phyloP scores from a whole-genome alignment of 768 basidiomycete species.

The Artomyces pyxidatus region DNA sequence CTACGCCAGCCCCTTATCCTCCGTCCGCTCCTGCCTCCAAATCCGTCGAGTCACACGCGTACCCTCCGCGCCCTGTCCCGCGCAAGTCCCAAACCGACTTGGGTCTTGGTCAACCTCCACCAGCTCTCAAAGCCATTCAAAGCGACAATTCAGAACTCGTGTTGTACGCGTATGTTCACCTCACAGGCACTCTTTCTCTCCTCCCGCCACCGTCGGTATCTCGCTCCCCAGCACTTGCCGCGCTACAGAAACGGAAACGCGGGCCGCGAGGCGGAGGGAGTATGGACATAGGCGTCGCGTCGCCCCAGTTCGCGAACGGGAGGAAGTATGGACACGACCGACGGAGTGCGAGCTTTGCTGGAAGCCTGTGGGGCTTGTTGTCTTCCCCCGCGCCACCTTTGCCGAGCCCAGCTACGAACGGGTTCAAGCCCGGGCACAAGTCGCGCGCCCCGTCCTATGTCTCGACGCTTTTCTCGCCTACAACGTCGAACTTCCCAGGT shows the following conservation, averaged over 20 bases:
- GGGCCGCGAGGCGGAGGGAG: slow-evolving; percentile 62
- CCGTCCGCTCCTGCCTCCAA: slow-evolving; percentile 5
- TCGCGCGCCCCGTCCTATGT: slow-evolving; percentile 17
- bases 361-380: slow-evolving; percentile 35
- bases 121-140: slow-evolving; percentile 5
- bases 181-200: slow-evolving; percentile 59
- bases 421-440: slow-evolving; percentile 18
- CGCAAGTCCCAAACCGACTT: slow-evolving; percentile 12
- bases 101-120: slow-evolving; percentile 19
- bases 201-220: slow-evolving; percentile 40
- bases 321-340: slow-evolving; percentile 33
- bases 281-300: slow-evolving; percentile 63
- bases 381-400: slow-evolving; percentile 17
- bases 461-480: slow-evolving; percentile 7
- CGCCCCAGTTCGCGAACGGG: slow-evolving; percentile 19
- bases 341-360: slow-evolving; percentile 39
- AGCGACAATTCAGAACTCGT: slow-evolving; percentile 44
- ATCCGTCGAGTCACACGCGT: slow-evolving; percentile 8
- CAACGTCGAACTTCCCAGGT: slow-evolving; percentile 5
- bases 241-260: slow-evolving; percentile 44
- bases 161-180: slow-evolving; percentile 79
- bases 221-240: slow-evolving; percentile 33
- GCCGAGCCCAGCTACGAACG: slow-evolving; percentile 5
- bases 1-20: slow-evolving; percentile 22
- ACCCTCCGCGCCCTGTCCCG: slow-evolving; percentile 21